These are phyloP conservation scores for Ogataea sp. DNA, from an alignment of 805 yeast species.

Conservation along the genomic window DNA sequence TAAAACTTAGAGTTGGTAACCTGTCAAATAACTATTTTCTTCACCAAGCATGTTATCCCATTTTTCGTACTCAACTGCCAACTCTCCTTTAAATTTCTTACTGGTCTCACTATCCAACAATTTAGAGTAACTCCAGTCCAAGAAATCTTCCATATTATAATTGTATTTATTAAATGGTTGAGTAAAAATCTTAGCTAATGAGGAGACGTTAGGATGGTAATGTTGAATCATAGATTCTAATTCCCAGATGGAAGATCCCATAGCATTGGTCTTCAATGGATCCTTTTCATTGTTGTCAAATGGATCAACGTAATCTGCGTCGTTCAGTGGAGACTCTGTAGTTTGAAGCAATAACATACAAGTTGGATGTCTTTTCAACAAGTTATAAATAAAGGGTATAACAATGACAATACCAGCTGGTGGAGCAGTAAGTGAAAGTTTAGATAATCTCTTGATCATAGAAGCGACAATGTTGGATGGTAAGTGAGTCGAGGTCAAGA, in stretches of 20 bases:
- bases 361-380: slow-evolving; percentile 84
- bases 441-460: slow-evolving; percentile 74
- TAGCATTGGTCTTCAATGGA: slow-evolving; percentile 73
- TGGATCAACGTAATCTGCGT: slow-evolving; percentile 46
- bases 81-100: slow-evolving; percentile 60
- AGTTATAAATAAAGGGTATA: slow-evolving; percentile 86
- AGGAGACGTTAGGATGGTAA: slow-evolving; percentile 93
- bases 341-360: slow-evolving; percentile 86
- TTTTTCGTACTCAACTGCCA: slow-evolving; percentile 70
- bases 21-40: slow-evolving; percentile 3
- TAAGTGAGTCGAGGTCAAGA: slow-evolving; percentile 79
- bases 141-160: slow-evolving; percentile 88
- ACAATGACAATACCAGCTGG: slow-evolving; percentile 85
- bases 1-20: background rate
- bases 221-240: slow-evolving; percentile 65
- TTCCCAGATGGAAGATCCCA: slow-evolving; percentile 90
- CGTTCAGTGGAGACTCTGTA: slow-evolving; percentile 23
- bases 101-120: slow-evolving; percentile 54
- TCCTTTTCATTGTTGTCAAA: slow-evolving; percentile 55
- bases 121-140: slow-evolving; percentile 80
- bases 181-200: slow-evolving; percentile 77
- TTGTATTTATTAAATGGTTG: slow-evolving; percentile 86
- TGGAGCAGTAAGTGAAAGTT: slow-evolving; percentile 68
- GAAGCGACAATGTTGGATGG: slow-evolving; percentile 82
- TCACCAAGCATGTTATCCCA: slow-evolving; percentile 32